phyloP scores from a whole-genome alignment of 2,329 filamentous ascomycete genomes.

The Sporothrix curviconia region DNA sequence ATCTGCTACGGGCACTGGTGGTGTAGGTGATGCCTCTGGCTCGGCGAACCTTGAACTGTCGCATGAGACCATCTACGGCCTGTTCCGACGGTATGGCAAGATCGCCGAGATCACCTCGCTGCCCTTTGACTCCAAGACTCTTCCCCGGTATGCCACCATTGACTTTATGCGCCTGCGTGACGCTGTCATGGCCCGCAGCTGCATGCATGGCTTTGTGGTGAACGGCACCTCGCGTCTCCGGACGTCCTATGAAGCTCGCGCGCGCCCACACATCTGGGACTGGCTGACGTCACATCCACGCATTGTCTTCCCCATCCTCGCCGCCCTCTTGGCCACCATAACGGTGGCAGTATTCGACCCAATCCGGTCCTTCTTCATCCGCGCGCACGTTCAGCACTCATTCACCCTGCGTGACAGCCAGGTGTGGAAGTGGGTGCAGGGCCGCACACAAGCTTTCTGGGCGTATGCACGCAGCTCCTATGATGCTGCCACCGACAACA shows the following conservation, averaged over 20 bases:
- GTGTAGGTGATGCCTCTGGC: conserved; percentile 35
- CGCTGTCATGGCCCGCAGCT: conserved; percentile 85
- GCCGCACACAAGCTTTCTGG: conserved; percentile 61
- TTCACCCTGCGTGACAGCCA: conserved; percentile 67
- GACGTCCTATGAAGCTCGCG: conserved; percentile 74
- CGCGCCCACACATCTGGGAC: conserved; percentile 73
- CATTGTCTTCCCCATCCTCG: conserved; percentile 76
- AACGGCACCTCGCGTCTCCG: conserved; percentile 58
- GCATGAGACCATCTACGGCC: conserved; percentile 77
- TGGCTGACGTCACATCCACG: conserved; percentile 83
- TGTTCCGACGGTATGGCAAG: conserved; percentile 88
- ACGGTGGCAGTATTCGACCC: conserved; percentile 91
- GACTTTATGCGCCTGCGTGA: conserved; percentile 68
- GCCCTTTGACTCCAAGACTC: conserved; percentile 75
- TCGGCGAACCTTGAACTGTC: conserved; percentile 68
- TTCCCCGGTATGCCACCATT: conserved; percentile 72
- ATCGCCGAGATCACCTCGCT: conserved; percentile 78
- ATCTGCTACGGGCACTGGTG: background rate
- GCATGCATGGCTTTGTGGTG: conserved; percentile 77
- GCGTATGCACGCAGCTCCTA: conserved; percentile 38
- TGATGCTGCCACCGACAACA: conserved; percentile 50
- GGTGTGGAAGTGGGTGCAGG: conserved; percentile 74
- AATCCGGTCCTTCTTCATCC: conserved; percentile 88
- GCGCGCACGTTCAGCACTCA: conserved; percentile 72
- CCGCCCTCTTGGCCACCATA: conserved; percentile 72